phyloP scores from a whole-genome alignment of 768 basidiomycete species.

The Cyathus striatus region DNA sequence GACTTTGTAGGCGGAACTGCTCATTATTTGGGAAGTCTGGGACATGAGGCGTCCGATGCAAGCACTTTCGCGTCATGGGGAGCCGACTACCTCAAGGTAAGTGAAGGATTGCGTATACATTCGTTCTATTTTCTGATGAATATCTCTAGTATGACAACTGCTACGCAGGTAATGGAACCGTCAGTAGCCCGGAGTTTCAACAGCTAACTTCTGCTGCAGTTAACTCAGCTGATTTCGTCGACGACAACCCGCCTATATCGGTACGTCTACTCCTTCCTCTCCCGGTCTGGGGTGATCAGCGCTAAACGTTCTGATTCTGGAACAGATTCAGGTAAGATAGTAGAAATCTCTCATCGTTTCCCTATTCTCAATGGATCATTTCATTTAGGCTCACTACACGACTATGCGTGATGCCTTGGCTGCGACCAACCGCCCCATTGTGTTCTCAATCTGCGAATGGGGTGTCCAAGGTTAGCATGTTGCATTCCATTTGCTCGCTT shows the following conservation, averaged over 20 bases:
- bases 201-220: conserved; percentile 12
- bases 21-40: conserved; percentile 39
- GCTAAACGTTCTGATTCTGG: neutral
- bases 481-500: neutral
- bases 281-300: neutral
- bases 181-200: neutral
- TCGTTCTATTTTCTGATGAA: neutral
- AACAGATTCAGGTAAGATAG: conserved; percentile 27
- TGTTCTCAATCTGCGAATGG: conserved; percentile 47
- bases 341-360: neutral
- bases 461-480: conserved; percentile 34
- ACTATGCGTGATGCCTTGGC: conserved; percentile 43
- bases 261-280: conserved; percentile 12
- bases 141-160: conserved; percentile 45
- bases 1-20: conserved; percentile 40
- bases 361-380: neutral
- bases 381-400: conserved; percentile 30
- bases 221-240: conserved; percentile 38
- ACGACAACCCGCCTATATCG: conserved; percentile 36
- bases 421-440: conserved; percentile 38
- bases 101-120: neutral
- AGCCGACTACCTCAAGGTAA: conserved; percentile 37
- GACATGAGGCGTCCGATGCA: conserved; percentile 42
- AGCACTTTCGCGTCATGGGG: conserved; percentile 44
- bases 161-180: conserved; percentile 29